Conservation (phyloP, 1,139 yeast species). For the Candida sp. region DNA sequence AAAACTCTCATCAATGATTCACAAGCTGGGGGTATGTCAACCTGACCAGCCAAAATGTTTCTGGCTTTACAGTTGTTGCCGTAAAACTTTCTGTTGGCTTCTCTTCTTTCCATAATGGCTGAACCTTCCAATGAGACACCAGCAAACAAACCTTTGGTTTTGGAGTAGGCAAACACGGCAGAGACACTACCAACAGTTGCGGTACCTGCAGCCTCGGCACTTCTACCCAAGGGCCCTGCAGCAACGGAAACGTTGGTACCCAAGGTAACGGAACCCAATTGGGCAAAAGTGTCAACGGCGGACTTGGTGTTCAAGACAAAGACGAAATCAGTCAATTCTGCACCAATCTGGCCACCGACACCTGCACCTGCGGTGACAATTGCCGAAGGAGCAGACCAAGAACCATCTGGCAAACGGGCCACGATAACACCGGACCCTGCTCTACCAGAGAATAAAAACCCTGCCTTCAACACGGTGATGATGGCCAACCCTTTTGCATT, state of each 20-base stretch:
- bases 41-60: conserved; percentile 79
- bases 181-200: conserved; percentile 90
- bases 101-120: conserved; percentile 93
- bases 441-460: conserved; percentile 93
- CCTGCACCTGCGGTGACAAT: conserved; percentile 98
- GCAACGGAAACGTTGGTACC: conserved; percentile 97
- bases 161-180: conserved; percentile 92
- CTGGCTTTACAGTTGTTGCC: conserved; percentile 89
- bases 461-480: conserved; percentile 93
- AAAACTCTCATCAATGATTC: conserved; percentile 87
- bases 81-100: conserved; percentile 94
- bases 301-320: conserved; percentile 85
- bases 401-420: conserved; percentile 92
- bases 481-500: conserved; percentile 95
- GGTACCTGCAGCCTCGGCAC: conserved; percentile 97
- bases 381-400: conserved; percentile 99
- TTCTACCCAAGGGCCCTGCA: conserved; percentile 98
- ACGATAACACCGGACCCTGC: conserved; percentile 98
- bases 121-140: conserved; percentile 98
- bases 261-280: conserved; percentile 89
- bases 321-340: conserved; percentile 96
- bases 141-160: conserved; percentile 96
- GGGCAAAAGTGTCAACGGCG: conserved; percentile 95
- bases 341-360: conserved; percentile 98
- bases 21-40: conserved; percentile 93